phyloP scores from a whole-genome alignment of 2,329 filamentous ascomycete genomes.

The Fusarium setosum region DNA sequence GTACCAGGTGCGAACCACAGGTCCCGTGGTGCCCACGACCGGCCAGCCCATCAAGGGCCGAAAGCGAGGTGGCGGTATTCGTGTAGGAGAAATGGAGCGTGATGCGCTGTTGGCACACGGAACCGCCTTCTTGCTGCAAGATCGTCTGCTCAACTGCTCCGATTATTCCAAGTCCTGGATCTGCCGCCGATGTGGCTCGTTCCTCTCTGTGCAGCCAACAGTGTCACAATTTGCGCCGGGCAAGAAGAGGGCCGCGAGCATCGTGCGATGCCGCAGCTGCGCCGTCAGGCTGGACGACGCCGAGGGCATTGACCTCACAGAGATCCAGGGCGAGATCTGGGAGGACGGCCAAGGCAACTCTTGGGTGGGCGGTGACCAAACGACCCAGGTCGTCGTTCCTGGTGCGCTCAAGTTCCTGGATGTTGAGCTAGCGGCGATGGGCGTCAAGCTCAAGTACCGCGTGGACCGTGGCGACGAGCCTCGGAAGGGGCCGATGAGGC shows the following conservation, averaged over 20 bases:
- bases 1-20: constrained; percentile 96
- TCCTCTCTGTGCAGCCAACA: constrained; percentile 87
- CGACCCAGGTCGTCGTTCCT: constrained; percentile 90
- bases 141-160: constrained; percentile 96
- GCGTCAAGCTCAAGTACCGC: constrained; percentile 89
- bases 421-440: constrained; percentile 96
- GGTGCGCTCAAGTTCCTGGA: constrained; percentile 94
- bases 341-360: constrained; percentile 88
- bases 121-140: constrained; percentile 93
- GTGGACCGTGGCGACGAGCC: constrained; percentile 73
- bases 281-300: constrained; percentile 71
- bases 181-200: constrained; percentile 89
- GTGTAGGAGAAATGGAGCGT: constrained; percentile 99
- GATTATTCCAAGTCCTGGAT: constrained; percentile 93
- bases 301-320: constrained; percentile 65
- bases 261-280: constrained; percentile 84
- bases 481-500: constrained; percentile 62
- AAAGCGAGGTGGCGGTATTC: constrained; percentile 96
- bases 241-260: constrained; percentile 74
- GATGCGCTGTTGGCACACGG: constrained; percentile 96
- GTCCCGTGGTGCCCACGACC: constrained; percentile 88
- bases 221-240: constrained; percentile 71
- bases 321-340: constrained; percentile 82
- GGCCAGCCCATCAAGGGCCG: constrained; percentile 97
- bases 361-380: constrained; percentile 90